These are phyloP conservation scores for Phoma herbarum DNA, from an alignment of 2,329 filamentous ascomycete species.

Conservation along the genomic window DNA sequence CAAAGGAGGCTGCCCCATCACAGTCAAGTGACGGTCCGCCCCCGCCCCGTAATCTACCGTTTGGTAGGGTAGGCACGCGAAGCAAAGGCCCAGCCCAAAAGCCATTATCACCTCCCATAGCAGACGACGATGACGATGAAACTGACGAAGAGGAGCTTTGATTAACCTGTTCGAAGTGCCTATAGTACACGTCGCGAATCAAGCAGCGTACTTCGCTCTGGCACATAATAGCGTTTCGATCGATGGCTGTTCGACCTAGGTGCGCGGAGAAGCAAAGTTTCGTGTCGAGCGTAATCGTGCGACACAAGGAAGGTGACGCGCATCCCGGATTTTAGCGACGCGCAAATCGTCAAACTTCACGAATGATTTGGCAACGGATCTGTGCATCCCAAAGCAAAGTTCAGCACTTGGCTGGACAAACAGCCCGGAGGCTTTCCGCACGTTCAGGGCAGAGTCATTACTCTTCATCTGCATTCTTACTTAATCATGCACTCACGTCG, in stretches of 20 bases:
- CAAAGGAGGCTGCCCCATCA: slow-evolving; percentile 22
- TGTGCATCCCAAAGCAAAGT: neutral
- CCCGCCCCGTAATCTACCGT: slow-evolving; percentile 50
- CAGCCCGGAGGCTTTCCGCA: neutral
- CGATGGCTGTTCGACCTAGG: neutral
- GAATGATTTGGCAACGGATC: slow-evolving; percentile 7
- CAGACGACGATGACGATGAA: slow-evolving; percentile 40
- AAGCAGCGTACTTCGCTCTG: neutral
- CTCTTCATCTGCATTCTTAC: neutral
- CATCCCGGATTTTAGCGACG: neutral
- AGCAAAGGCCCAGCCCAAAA: slow-evolving; percentile 27
- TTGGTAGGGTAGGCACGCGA: slow-evolving; percentile 37
- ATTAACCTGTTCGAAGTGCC: neutral
- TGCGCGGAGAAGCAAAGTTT: slow-evolving; percentile 2
- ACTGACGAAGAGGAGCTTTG: slow-evolving; percentile 52
- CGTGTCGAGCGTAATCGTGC: slow-evolving; percentile 6
- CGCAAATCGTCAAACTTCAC: neutral
- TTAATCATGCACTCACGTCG: neutral
- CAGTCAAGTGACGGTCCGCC: slow-evolving; percentile 33
- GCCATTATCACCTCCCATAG: slow-evolving; percentile 19
- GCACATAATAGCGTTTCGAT: neutral
- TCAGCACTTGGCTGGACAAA: neutral
- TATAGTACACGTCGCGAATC: neutral
- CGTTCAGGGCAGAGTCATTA: neutral
- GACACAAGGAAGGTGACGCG: slow-evolving; percentile 12